A percentile compares a stretch with the other conserved stretches of the same genome.
phyloP scores from a whole-genome alignment of 164 flowering plant genomes.

The Stephania japonica region DNA sequence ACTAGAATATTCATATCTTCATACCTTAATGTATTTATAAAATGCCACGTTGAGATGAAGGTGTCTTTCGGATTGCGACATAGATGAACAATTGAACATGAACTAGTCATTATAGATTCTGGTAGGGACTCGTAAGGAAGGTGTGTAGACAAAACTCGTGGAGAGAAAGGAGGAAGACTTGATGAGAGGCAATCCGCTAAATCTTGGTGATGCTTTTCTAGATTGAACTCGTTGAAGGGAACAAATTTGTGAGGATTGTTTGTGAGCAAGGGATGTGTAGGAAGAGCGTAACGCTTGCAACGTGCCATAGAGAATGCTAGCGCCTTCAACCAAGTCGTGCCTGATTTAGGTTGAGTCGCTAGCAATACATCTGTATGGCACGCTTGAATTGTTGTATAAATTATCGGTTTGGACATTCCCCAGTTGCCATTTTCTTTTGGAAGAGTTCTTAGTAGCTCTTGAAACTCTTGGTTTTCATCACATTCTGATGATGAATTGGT shows the following conservation, averaged over 20 bases:
- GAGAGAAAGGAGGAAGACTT: not conserved
- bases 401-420: slow-evolving; percentile 3
- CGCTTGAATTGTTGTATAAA: slow-evolving; percentile 7
- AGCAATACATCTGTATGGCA: slow-evolving; percentile 13
- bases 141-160: no score
- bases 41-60: not conserved
- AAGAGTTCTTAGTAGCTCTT: not conserved
- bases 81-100: not conserved
- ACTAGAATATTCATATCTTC: not conserved
- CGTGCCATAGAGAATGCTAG: slow-evolving; percentile 13
- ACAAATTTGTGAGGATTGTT: slow-evolving; percentile 6
- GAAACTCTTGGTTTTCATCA: not conserved
- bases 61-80: not conserved
- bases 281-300: not conserved
- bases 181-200: no score
- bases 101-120: not conserved
- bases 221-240: slow-evolving; percentile 2
- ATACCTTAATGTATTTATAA: not conserved
- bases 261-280: slow-evolving; percentile 4
- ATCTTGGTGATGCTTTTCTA: no score
- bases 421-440: not conserved
- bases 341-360: slow-evolving; percentile 15
- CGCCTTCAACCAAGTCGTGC: slow-evolving; percentile 30
- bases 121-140: slow-evolving; percentile 6
- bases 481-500: no score